These are phyloP conservation scores for Astraeus odoratus DNA, from an alignment of 768 basidiomycete genomes.

Conservation along the genomic window DNA sequence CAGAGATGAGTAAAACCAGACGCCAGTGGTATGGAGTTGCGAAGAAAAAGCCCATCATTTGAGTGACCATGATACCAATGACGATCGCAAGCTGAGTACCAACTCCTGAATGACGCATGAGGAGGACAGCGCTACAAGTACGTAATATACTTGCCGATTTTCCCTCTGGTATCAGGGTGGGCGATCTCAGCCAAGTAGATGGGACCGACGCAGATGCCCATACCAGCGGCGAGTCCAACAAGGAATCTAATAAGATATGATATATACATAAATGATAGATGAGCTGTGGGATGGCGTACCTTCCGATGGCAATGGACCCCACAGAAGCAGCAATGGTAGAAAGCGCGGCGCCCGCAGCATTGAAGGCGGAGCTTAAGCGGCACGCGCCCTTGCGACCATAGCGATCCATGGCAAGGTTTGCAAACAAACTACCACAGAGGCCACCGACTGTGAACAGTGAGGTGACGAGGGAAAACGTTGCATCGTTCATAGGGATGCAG, in stretches of 20 bases:
- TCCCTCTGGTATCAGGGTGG: slow-evolving; percentile 68
- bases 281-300: slow-evolving; percentile 33
- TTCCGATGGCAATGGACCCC: slow-evolving; percentile 51
- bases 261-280: slow-evolving; percentile 1
- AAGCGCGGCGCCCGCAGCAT: slow-evolving; percentile 52
- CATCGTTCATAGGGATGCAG: slow-evolving; percentile 76
- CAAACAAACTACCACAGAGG: slow-evolving; percentile 63
- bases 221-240: slow-evolving; percentile 63
- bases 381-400: slow-evolving; percentile 67
- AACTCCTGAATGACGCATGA: slow-evolving; percentile 42
- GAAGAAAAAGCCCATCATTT: slow-evolving; percentile 63
- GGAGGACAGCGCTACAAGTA: background rate
- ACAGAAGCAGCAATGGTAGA: slow-evolving; percentile 61
- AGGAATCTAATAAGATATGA: slow-evolving; percentile 38
- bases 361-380: slow-evolving; percentile 48
- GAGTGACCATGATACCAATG: slow-evolving; percentile 81
- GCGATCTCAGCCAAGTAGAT: slow-evolving; percentile 84
- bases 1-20: slow-evolving; percentile 58
- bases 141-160: slow-evolving; percentile 45
- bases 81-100: slow-evolving; percentile 81
- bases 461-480: slow-evolving; percentile 77
- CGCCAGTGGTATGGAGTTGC: slow-evolving; percentile 70
- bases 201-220: slow-evolving; percentile 75
- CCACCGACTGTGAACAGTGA: slow-evolving; percentile 86
- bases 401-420: slow-evolving; percentile 63